Evolutionary conservation across 129 eudicot genomes (phyloP), one percentile per base, ranked within the genome.

Genomic region (Rutidosis leptorrhynchoides): DNA sequence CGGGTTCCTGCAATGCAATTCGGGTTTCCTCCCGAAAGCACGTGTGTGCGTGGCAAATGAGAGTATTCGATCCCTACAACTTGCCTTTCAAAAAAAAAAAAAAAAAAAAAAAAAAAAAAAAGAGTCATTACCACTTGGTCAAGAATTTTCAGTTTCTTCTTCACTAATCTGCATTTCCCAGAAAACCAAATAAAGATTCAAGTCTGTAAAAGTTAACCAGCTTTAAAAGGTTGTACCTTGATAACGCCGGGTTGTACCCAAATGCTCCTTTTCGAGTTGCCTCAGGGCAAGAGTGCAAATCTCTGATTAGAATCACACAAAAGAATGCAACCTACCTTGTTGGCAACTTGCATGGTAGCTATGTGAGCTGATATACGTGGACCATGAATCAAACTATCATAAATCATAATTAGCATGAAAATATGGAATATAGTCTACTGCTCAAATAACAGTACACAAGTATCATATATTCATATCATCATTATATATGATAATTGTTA

Each of bases 301-400:
- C 88, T 76, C 7, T 79, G 35, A 65, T 83, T 83, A 3, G 88
- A 84, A 70, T 83, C 88, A 62, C 76, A 83, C 22, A 84, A 83
- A 70, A 83, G 88, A 68, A 79, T 58, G 71, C 79, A 76, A 2
- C 84, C 88, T 1, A 82, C 81, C 6, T 83, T 65, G 51, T 69
- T 83, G 7, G 88, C 82, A 7, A 76, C 74, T 56, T 79, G 65
- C 84, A 83, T 76, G 21, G 88, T 84, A 35, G 74, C 79, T 22
- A 83, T 1, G 51, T 83, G 88, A 40, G 88, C 77, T 58, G 88
- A 79, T 67, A 64, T 83, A 67, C 88, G 72, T 64, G 84, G 88
- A 14, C 79, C 88, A 9, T 67, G 72, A 45, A 83, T 79, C 61
- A 83, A 79, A 61, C 84, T 79, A 17, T 84, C 87, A 32, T 83